Base-by-base conservation (phyloP, 2,329 filamentous ascomycete species). In the Colletotrichum lindemuthianum region DNA sequence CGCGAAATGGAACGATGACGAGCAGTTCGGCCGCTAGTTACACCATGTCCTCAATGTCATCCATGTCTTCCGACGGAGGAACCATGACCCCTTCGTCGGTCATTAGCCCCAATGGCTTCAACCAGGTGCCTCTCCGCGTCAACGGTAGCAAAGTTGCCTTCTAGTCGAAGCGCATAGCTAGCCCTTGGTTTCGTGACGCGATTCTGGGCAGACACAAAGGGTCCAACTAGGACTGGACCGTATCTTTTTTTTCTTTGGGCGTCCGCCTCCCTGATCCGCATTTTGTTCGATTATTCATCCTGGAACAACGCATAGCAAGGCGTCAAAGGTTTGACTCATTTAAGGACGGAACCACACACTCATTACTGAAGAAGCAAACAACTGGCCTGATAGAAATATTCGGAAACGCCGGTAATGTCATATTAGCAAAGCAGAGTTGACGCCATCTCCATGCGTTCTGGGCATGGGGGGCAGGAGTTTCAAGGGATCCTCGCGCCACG, bases 1-100 rank as follows among this genome's bases (percentile, higher is more conserved):
- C 81, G 24, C 81, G 85, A n/a, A 77, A 75, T n/a, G 81, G 80
- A 16, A 80, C 78, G 10, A 79, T 82, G 74, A 76, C 75, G n/a
- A 76, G 77, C 59, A 78, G 78, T 4, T 63, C 63, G 24, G 63
- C 63, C 49, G 54, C 59, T 50, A 68, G 65, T 54, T 65, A 61
- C 65, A 67, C 65, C 50, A 67, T 68, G 51, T 59, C 59, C 50
- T 81, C 78, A 13, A 73, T 81, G 49, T 78, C 77, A 24, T 80
- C 78, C 45, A 75, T 79, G 68, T 78, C 77, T 8, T 79, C 78
- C 6, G 77, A 80, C 51, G 63, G 63, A 45, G 78, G 78, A 57
- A 72, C 71, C 56, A 73, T 74, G 58, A 72, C 75, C 40, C 69
- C 74, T 11, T 72, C 75, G 15, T 72, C 72, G 24, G 60, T 69